These are phyloP conservation scores for Fusarium denticulatum DNA, from an alignment of 2,329 filamentous ascomycete genomes.

Conservation along the genomic window DNA sequence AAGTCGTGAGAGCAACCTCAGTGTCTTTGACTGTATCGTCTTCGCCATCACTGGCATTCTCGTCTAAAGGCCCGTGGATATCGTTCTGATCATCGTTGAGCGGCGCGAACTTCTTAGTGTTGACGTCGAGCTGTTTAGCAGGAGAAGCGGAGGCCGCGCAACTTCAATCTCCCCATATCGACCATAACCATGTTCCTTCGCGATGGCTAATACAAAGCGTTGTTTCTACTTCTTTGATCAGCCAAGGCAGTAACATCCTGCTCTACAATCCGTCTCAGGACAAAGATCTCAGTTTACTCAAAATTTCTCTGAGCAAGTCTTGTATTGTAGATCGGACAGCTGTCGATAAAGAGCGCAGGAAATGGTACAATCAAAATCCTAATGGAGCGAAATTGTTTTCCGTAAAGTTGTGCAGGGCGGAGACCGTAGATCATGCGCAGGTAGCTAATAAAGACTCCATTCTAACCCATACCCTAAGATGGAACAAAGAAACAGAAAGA, in stretches of 20 bases:
- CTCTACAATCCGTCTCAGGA: neutral
- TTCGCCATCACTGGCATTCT: neutral
- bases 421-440: too few relatives aligned
- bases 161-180: neutral
- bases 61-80: too few relatives aligned
- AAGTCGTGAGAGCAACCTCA: accelerated
- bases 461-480: too few relatives aligned
- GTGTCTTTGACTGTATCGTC: accelerated
- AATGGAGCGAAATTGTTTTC: too few relatives aligned
- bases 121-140: neutral
- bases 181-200: accelerated
- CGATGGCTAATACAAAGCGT: accelerated
- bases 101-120: accelerated
- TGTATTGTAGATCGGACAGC: accelerated
- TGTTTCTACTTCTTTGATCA: neutral
- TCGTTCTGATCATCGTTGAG: neutral
- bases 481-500: neutral
- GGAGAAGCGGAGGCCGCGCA: too few relatives aligned
- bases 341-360: neutral
- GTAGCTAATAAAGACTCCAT: too few relatives aligned
- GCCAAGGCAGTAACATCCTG: accelerated
- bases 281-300: neutral
- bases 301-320: neutral
- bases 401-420: too few relatives aligned
- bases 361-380: accelerated